These are phyloP conservation scores for Leucosporidium yakuticum DNA, from an alignment of 768 basidiomycete genomes.

Conservation along the genomic window DNA sequence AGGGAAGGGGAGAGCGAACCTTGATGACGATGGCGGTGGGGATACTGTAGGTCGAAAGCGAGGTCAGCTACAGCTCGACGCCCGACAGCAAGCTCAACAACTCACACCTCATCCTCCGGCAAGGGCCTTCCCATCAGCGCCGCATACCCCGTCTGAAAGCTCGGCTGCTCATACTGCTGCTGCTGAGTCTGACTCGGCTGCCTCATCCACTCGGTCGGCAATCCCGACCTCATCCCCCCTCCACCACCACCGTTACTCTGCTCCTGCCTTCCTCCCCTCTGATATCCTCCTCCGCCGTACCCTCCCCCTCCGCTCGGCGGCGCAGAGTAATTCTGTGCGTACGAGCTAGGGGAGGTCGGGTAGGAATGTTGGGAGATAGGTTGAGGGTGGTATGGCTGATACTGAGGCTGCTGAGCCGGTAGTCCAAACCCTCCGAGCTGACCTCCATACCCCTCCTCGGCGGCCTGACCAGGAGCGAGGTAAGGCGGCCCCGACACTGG, in stretches of 20 bases:
- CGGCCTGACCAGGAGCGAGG: too few relatives aligned
- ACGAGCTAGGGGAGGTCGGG: not conserved
- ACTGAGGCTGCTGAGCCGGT: too few relatives aligned
- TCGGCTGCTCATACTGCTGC: conserved; percentile 3
- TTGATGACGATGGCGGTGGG: conserved; percentile 99
- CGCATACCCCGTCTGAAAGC: not conserved
- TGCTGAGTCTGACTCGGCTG: not conserved
- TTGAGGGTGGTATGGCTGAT: too few relatives aligned
- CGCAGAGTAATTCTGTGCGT: not conserved
- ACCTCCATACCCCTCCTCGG: too few relatives aligned
- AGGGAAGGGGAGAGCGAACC: too few relatives aligned
- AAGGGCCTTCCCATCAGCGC: not conserved
- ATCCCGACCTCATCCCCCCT: not conserved
- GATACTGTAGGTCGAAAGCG: conserved; percentile 48
- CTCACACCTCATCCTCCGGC: conserved; percentile 9
- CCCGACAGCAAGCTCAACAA: not conserved
- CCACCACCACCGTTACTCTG: too few relatives aligned
- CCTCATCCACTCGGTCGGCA: conserved; percentile 5
- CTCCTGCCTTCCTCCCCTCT: too few relatives aligned
- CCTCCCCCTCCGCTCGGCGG: too few relatives aligned
- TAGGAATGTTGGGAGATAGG: not conserved
- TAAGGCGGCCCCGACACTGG: too few relatives aligned
- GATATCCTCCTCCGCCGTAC: too few relatives aligned
- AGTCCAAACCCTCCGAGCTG: too few relatives aligned
- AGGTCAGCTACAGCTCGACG: not conserved